Base-by-base conservation (phyloP, 768 basidiomycete genomes). In the Hericium coralloides region DNA sequence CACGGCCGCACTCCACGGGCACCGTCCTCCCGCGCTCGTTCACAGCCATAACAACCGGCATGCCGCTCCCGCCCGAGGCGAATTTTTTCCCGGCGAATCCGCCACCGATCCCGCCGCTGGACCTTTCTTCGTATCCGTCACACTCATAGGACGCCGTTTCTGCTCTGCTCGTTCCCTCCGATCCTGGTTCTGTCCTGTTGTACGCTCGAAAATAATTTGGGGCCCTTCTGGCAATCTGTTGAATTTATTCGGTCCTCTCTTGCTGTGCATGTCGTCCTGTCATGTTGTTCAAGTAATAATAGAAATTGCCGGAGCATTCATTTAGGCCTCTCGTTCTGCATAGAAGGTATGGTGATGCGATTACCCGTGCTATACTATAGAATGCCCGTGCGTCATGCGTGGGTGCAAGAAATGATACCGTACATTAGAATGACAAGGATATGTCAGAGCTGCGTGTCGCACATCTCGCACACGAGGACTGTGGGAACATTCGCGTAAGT, bases 1-100 rank as follows among this genome's bases (percentile, higher is more conserved):
- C 69, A 39, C 73, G 71, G 51, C 68, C 68, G 49, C 74, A 73
- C 61, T 73, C 73, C 53, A 66, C 69, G 7, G 70, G 71, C 50
- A 65, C 64, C 49, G 49, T 65, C 41, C 63, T 66, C 48, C 55
- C 59, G 60, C 62, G 61, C 57, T 49, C 69, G 4, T 70, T 71
- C 56, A 55, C 63, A 49, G 56, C n/a, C 12, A 12, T 61, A 8
- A 50, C 60, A 5, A 14, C 49, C 7, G 36, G 37, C 39, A n/a
- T 58, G 20, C 17, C 54, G 26, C 53, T 49, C 31, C 59, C 59
- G 48, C 43, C 56, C 15, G 61, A 62, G 45, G 59, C 59, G 56
- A 52, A 50, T 18, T 31, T 61, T 18, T 23, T 54, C 39, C 18
- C 55, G 12, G 17, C 51, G 22, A 20, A 38, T 37, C 52, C 38